Conservation (phyloP, 2,329 filamentous ascomycete genomes). For the Colletotrichum plurivorum region DNA sequence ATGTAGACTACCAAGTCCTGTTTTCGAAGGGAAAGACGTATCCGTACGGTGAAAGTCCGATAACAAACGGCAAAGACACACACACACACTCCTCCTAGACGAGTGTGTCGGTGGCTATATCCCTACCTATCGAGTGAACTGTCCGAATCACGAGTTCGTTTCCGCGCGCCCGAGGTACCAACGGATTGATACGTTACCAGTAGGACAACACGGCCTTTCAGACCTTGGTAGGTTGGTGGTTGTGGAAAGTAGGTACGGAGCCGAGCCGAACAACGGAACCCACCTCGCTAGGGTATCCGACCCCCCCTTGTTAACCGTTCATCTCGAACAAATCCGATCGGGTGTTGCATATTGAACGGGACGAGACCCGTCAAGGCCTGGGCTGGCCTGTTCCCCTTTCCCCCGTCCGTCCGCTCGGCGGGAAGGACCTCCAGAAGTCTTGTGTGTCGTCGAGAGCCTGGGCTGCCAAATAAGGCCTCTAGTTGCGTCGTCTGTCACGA, state of each 20-base stretch:
- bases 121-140: too few species aligned
- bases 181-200: too few species aligned
- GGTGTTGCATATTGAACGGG: conserved; percentile 27
- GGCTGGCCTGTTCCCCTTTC: not conserved
- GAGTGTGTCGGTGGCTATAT: too few species aligned
- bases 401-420: not conserved
- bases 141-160: too few species aligned
- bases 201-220: too few species aligned
- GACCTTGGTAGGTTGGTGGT: not conserved
- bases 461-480: not conserved
- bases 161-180: not conserved
- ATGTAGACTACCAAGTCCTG: not conserved
- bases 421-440: conserved; percentile 13
- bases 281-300: conserved; percentile 28
- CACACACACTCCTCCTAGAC: too few species aligned
- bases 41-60: too few species aligned
- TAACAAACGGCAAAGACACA: too few species aligned
- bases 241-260: conserved; percentile 7
- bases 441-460: not conserved
- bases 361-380: conserved; percentile 4
- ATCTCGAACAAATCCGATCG: conserved; percentile 23
- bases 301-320: conserved; percentile 17
- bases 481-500: not conserved
- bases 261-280: conserved; percentile 33
- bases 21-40: too few species aligned